A percentile compares a stretch with the other conserved stretches of the same genome.
phyloP scores from a whole-genome alignment of 2,329 filamentous ascomycete species.

The Paecilomyces fulvus region DNA sequence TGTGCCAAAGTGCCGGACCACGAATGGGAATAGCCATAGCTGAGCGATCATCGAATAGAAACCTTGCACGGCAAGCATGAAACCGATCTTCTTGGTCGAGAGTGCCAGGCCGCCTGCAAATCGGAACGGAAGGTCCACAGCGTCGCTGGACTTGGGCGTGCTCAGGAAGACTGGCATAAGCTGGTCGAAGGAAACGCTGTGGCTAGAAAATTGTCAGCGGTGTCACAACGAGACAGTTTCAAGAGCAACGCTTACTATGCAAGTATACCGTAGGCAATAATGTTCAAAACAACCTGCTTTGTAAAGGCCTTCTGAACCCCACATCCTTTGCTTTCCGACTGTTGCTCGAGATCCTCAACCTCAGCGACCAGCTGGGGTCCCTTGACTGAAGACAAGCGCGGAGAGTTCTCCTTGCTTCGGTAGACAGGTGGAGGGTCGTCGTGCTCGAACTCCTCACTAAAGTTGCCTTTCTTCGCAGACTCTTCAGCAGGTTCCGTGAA shows the following conservation, averaged over 20 bases:
- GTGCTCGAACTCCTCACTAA: conserved; percentile 47
- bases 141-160: conserved; percentile 47
- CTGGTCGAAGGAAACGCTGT: conserved; percentile 95
- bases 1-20: conserved; percentile 67
- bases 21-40: conserved; percentile 70
- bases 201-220: conserved; percentile 46
- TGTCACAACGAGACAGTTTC: conserved; percentile 2
- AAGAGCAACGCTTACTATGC: conserved; percentile 66
- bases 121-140: conserved; percentile 66
- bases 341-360: conserved; percentile 32
- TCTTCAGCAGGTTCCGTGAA: conserved; percentile 18
- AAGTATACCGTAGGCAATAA: conserved; percentile 81
- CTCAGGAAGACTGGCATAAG: conserved; percentile 88
- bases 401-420: conserved; percentile 48
- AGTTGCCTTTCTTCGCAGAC: conserved; percentile 3
- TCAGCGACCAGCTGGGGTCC: conserved; percentile 21
- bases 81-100: conserved; percentile 72
- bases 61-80: conserved; percentile 82
- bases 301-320: conserved; percentile 62
- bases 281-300: conserved; percentile 74
- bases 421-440: conserved; percentile 61
- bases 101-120: conserved; percentile 83
- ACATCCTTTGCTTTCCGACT: conserved; percentile 33
- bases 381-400: conserved; percentile 34
- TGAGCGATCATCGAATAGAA: conserved; percentile 83